phyloP scores from a whole-genome alignment of 805 yeast species.

The Nakazawaea peltata region DNA sequence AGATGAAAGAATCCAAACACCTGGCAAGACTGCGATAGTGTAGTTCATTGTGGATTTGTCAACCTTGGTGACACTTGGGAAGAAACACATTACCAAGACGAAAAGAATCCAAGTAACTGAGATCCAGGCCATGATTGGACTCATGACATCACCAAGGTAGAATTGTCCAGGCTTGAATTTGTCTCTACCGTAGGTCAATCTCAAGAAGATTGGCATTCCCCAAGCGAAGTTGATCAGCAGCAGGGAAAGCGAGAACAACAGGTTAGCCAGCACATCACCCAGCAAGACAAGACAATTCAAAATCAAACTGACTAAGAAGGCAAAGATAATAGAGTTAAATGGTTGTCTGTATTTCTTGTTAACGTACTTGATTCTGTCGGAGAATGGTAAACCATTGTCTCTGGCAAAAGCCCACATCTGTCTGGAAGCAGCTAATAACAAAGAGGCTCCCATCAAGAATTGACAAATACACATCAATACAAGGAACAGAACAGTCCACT shows the following conservation, averaged over 20 bases:
- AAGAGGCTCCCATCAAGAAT: conserved; percentile 39
- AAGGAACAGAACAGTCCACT: conserved; percentile 44
- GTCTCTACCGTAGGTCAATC: conserved; percentile 29
- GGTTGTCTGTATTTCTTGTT: conserved; percentile 34
- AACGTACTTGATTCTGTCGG: conserved; percentile 32
- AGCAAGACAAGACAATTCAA: conserved; percentile 27
- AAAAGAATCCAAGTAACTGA: conserved; percentile 23
- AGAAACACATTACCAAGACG: conserved; percentile 25
- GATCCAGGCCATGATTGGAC: conserved; percentile 25
- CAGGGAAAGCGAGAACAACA: conserved; percentile 31
- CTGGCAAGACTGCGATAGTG: conserved; percentile 24
- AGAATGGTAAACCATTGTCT: conserved; percentile 42
- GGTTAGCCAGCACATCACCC: conserved; percentile 34
- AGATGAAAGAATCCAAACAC: conserved; percentile 19
- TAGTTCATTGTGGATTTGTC: conserved; percentile 26
- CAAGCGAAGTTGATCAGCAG: conserved; percentile 33
- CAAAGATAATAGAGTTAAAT: conserved; percentile 33
- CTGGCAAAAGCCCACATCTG: conserved; percentile 47
- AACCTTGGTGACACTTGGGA: conserved; percentile 28
- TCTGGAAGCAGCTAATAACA: conserved; percentile 38
- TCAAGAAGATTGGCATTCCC: conserved; percentile 34
- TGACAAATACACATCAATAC: conserved; percentile 38
- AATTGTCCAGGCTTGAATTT: conserved; percentile 37
- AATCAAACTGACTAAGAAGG: conserved; percentile 31
- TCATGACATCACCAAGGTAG: conserved; percentile 27